Percentiles rank a stretch among this genome's conserved stretches.
These are phyloP conservation scores for Phytophthora cryptogea DNA, from an alignment of 352 stramenopile species.

Conservation along the genomic window DNA sequence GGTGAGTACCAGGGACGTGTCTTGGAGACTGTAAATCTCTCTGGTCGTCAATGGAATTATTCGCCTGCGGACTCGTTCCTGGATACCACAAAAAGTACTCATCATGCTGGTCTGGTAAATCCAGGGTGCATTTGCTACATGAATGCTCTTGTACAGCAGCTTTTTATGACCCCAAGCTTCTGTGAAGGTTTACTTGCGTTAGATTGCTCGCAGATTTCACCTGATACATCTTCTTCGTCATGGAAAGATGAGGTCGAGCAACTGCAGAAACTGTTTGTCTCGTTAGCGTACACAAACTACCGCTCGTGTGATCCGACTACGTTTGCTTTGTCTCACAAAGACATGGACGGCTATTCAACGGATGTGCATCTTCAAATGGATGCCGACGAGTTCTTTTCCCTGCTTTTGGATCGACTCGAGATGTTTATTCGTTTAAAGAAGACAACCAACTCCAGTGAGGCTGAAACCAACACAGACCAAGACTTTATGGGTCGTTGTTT, in stretches of 20 bases:
- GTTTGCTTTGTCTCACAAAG: conserved; percentile 71
- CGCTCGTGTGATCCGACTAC: conserved; percentile 60
- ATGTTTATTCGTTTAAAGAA: conserved; percentile 41
- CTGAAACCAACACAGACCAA: conserved; percentile 2
- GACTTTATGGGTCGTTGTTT: conserved; percentile 71
- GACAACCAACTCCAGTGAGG: neutral
- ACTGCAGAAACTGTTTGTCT: conserved; percentile 74
- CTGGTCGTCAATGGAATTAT: conserved; percentile 69
- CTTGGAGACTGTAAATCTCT: conserved; percentile 25
- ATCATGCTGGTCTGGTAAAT: conserved; percentile 93
- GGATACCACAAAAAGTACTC: conserved; percentile 20
- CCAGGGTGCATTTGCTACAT: conserved; percentile 99
- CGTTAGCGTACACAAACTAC: conserved; percentile 47
- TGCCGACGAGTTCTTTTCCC: conserved; percentile 81
- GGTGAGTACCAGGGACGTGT: conserved; percentile 36
- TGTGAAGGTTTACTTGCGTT: conserved; percentile 48
- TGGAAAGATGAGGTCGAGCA: conserved; percentile 63
- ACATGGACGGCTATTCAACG: conserved; percentile 75
- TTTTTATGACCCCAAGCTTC: conserved; percentile 88
- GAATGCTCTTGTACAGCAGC: conserved; percentile 98
- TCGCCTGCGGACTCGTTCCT: conserved; percentile 50
- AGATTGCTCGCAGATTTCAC: conserved; percentile 21
- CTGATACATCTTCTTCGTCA: conserved; percentile 10
- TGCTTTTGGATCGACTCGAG: conserved; percentile 82
- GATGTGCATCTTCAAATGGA: conserved; percentile 84